Evolutionary conservation across 1,284 basidiomycete species (phyloP).

Genomic region (Cryptococcus deneoformans): DNA sequence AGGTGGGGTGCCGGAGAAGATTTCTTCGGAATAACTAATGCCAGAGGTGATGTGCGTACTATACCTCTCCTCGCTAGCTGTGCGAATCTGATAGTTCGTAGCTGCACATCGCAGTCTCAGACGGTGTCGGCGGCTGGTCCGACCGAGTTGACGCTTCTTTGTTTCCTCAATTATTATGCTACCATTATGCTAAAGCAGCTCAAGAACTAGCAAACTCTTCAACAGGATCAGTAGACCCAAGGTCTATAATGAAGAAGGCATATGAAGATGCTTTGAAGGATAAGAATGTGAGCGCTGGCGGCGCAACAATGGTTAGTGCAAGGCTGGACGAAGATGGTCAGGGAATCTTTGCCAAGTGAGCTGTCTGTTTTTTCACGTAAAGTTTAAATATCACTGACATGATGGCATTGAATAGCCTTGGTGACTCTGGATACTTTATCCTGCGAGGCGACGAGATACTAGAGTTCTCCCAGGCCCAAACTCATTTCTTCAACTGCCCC

Average conservation of each 20-base stretch:
- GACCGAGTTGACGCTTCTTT: constrained; percentile 54
- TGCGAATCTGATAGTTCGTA: constrained; percentile 6
- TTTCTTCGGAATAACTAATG: constrained; percentile 36
- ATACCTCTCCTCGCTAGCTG: neutral
- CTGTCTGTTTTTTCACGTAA: neutral
- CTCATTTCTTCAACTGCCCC: constrained; percentile 48
- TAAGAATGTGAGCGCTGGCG: constrained; percentile 49
- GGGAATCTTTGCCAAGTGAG: constrained; percentile 53
- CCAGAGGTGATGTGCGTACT: constrained; percentile 29
- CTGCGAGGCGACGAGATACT: constrained; percentile 40
- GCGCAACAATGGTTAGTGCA: constrained; percentile 51
- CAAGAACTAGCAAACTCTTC: constrained; percentile 13
- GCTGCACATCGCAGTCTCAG: constrained; percentile 52
- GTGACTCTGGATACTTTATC: constrained; percentile 49
- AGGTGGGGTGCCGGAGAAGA: constrained; percentile 47
- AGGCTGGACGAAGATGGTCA: constrained; percentile 45
- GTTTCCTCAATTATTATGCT: constrained; percentile 55
- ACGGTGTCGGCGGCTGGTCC: constrained; percentile 59
- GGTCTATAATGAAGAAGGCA: constrained; percentile 49
- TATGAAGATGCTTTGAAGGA: constrained; percentile 52
- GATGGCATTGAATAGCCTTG: constrained; percentile 28
- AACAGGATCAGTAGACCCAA: constrained; percentile 23
- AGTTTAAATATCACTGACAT: neutral
- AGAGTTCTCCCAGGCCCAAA: constrained; percentile 39
- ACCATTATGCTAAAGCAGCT: constrained; percentile 46